Base-by-base conservation (phyloP, 768 basidiomycete genomes). In the Royoungia palumana region DNA sequence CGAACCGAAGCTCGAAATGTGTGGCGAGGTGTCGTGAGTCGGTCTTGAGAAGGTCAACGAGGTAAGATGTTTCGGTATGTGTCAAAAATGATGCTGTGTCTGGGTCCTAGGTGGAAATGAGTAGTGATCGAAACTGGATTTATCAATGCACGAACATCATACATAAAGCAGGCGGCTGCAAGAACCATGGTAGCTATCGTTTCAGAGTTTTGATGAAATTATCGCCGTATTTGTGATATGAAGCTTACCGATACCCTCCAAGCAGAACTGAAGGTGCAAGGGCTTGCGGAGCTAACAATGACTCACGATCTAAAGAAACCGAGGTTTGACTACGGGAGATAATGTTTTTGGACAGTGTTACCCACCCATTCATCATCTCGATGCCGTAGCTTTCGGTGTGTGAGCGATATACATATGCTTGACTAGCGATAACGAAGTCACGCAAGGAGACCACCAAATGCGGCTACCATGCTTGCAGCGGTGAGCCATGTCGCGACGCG, bases 401-500 rank as follows among this genome's bases (percentile, higher is more conserved):
- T 54, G 6, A 57, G 44, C 19, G 17, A 5, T 9, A n/a, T 37
- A 21, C 30, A 25, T 20, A 21, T n/a, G 17, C 9, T 22, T 12
- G 13, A 27, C 30, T 5, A 14, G 32, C 41, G 32, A 27, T 36
- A 41, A 16, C 2, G n/a, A 0, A 45, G 75, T 58, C 58, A 80
- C 46, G 79, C 78, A n/a, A 61, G 66, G 34, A 80, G 49, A 22
- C 80, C 78, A 41, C 79, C 74, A 58, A 67, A 80, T 46, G 68
- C 64, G 35, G 72, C 81, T 21, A 79, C 75, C 41, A 78, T 53
- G 3, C 79, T 81, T 11, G 80, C 78, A 43, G 79, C 78, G 14
- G 76, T 75, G 63, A 79, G 75, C 70, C 85, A 84, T 17, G 82
- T 65, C 4, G 82, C 79, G 27, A 79, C 71, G 30, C 82, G 76